Base-by-base conservation (phyloP, 2,329 filamentous ascomycete species). In the Celoporthe dispersa region DNA sequence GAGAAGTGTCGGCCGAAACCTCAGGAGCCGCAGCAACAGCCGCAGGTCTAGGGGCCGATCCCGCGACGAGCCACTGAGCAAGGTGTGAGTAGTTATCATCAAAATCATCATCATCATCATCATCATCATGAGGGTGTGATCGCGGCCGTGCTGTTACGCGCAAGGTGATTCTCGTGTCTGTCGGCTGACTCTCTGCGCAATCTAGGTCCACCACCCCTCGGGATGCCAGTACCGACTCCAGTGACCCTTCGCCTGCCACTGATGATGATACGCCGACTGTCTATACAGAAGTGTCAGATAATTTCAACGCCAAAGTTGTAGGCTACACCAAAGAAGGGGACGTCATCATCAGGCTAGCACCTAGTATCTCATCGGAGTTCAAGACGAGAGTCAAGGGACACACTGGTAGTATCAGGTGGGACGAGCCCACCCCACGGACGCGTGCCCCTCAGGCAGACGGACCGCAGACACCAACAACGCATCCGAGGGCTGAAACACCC, bases 1-100 rank as follows among this genome's bases (percentile, higher is more conserved):
- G 48, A 80, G 79, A 69, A 78, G 79, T 3, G 75, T 84, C 31
- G 25, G 61, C 39, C 37, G 41, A 11, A 64, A 51, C 41, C 28
- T 60, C 37, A 61, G 78, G 71, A 79, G 77, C 53, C 73, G 77
- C n/a, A 73, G 68, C 59, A 68, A 51, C 16, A 70, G 71, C 55
- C 61, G 69, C 39, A 66, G 60, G 6, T 48, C 62, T 31, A 68
- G 41, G 44, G 62, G 69, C n/a, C 37, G 70, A 28, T 64, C 67
- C 28, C 61, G 61, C 8, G 31, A 60, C 22, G 59, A 70, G 37
- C 53, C 70, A 6, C 62, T 72, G 19, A 72, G 70, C n/a, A 66
- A 72, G 41, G 65, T 59, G 70, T 72, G 65, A 63, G 70, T 70
- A 9, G 1, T 48, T 41, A 3, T 16, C 39, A 16, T 41, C 12